Conservation (phyloP, 345 rosid species). For the Brassica juncea region DNA sequence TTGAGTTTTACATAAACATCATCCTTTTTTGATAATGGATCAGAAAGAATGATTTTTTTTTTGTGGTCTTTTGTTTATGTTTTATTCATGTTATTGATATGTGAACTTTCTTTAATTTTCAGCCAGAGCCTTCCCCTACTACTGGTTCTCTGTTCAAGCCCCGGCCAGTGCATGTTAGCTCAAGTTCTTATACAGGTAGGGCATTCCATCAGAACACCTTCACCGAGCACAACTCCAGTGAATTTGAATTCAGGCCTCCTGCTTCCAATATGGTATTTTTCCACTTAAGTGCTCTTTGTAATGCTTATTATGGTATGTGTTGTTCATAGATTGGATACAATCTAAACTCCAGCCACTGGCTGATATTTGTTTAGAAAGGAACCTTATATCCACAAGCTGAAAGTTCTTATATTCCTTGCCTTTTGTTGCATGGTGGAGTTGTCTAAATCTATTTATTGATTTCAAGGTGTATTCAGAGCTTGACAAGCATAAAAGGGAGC, state of each 20-base stretch:
- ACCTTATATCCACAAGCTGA: slow-evolving; percentile 1
- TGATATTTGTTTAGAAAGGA: neutral
- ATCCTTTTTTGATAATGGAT: neutral
- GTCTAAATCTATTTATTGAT: slow-evolving; percentile 48
- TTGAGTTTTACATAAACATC: neutral
- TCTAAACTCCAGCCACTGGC: neutral
- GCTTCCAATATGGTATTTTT: slow-evolving; percentile 68
- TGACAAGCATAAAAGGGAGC: slow-evolving; percentile 56
- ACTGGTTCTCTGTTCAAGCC: slow-evolving; percentile 82
- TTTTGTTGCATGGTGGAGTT: slow-evolving; percentile 31
- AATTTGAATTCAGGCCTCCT: slow-evolving; percentile 80
- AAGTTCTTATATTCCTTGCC: neutral
- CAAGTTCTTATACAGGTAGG: slow-evolving; percentile 46
- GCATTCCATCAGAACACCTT: slow-evolving; percentile 47
- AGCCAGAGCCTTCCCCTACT: slow-evolving; percentile 98
- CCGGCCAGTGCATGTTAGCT: slow-evolving; percentile 36
- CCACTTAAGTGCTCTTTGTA: slow-evolving; percentile 19
- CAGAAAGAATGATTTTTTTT: neutral
- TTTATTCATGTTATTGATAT: slow-evolving; percentile 9
- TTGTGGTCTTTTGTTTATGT: neutral
- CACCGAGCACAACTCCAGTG: slow-evolving; percentile 52
- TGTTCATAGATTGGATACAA: slow-evolving; percentile 6
- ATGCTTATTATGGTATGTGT: slow-evolving; percentile 12
- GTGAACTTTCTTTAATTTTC: slow-evolving; percentile 39
- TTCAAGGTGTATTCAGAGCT: slow-evolving; percentile 82